Percentiles rank a stretch among this genome's conserved stretches.
Conservation (phyloP, 345 rosid genomes). For the Clarkia xantiana region DNA sequence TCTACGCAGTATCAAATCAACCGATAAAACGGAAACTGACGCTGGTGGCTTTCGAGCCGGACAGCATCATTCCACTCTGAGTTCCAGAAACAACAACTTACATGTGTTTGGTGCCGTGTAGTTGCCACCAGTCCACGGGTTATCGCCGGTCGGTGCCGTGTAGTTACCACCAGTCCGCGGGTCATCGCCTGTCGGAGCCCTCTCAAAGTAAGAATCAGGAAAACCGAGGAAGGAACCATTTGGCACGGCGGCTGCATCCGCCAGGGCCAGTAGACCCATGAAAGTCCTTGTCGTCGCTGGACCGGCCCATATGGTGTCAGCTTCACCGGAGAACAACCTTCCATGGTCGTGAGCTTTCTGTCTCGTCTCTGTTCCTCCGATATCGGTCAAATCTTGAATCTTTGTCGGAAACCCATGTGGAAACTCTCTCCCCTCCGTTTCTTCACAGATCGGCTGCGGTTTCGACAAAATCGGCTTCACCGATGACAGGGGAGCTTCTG, state of each 20-base stretch:
- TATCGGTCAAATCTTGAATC: not conserved
- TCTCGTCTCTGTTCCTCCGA: slow-evolving; percentile 8
- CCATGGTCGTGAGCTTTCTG: not conserved
- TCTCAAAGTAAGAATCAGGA: not conserved
- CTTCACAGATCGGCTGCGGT: slow-evolving; percentile 16
- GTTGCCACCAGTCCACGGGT: no score
- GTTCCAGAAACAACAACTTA: no score
- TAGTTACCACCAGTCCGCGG: no score
- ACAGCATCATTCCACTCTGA: no score
- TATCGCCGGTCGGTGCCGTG: not conserved
- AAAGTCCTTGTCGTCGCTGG: slow-evolving; percentile 19
- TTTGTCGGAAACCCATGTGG: slow-evolving; percentile 12
- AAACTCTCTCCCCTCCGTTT: slow-evolving; percentile 18
- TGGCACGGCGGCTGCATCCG: slow-evolving; percentile 21
- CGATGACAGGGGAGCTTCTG: slow-evolving; percentile 43
- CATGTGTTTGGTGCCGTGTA: not conserved
- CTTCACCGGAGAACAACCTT: not conserved
- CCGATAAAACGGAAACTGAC: no score
- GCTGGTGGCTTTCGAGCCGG: no score
- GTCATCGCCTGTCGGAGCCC: not conserved
- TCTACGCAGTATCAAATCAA: no score
- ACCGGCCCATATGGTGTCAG: slow-evolving; percentile 1
- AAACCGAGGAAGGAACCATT: slow-evolving; percentile 6
- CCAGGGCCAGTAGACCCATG: slow-evolving; percentile 37
- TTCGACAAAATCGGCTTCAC: slow-evolving; percentile 19